Base-by-base conservation (phyloP, 2,329 filamentous ascomycete species). In the Microascus cirrosus region DNA sequence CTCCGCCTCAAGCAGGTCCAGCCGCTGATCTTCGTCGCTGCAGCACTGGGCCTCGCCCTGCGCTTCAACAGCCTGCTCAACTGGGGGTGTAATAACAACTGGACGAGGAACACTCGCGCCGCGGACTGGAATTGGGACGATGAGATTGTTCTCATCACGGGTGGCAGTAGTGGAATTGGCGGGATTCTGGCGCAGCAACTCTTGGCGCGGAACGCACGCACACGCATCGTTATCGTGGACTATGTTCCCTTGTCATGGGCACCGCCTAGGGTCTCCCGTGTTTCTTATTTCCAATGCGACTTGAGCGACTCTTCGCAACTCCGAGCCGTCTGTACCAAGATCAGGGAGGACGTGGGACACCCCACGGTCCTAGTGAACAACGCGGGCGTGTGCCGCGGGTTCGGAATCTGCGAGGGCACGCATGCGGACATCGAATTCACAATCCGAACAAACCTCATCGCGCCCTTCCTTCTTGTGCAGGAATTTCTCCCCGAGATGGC, bases 401-500 rank as follows among this genome's bases (percentile, higher is more conserved):
- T 77, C 53, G 74, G 71, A 7, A 75, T 85, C 61, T 74, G 83
- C 53, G 68, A 73, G 20, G 67, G 72, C 42, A 73, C 55, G 69
- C 70, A 24, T 74, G 78, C 60, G 73, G 81, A 24, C 51, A 63
- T 32, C 28, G 56, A 42, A 61, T 20, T 81, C 28, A 32, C 28
- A 4, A 32, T 79, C 59, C 83, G 77, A 55, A 77, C 85, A 58
- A 85, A 85, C 66, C 73, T 77, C 0, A 67, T 84, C 15, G 70
- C 77, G 0, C 81, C 85, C 67, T 81, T 81, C 69, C 78, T 76
- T 70, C 72, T 83, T 11, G 68, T 75, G 1, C 77, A 79, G 62
- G 73, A 80, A 56, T 84, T 84, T 67, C 68, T 85, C 1, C 82
- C 82, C 0, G 63, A 68, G 42, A 81, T 85, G 72, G 67, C 81